phyloP scores from a whole-genome alignment of 1,139 yeast genomes.

The Kodamaea sp. region DNA sequence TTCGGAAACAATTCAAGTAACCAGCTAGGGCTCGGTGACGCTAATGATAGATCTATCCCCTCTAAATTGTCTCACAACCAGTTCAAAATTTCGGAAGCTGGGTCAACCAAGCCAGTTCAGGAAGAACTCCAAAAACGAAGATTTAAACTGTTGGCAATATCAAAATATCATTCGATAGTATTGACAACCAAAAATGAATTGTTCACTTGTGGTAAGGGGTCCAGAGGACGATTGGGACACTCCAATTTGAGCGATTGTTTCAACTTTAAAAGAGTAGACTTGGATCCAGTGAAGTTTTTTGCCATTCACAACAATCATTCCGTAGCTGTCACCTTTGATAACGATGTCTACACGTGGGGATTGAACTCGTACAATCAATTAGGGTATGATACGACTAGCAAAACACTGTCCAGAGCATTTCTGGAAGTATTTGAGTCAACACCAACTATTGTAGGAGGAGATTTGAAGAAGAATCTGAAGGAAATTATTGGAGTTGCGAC shows the following conservation, averaged over 20 bases:
- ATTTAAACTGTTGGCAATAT: slow-evolving; percentile 47
- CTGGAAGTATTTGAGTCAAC: slow-evolving; percentile 39
- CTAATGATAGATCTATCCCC: slow-evolving; percentile 53
- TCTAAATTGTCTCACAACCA: slow-evolving; percentile 25
- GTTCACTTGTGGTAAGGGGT: slow-evolving; percentile 65
- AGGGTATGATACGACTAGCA: slow-evolving; percentile 50
- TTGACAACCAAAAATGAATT: slow-evolving; percentile 57
- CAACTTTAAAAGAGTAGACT: slow-evolving; percentile 37
- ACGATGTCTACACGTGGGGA: slow-evolving; percentile 77
- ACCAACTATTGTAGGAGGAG: slow-evolving; percentile 56
- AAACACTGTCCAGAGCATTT: slow-evolving; percentile 11
- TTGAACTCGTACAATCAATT: slow-evolving; percentile 65
- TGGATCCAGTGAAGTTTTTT: slow-evolving; percentile 29
- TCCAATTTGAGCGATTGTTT: slow-evolving; percentile 38
- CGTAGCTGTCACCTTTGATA: slow-evolving; percentile 49
- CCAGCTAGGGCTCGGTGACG: slow-evolving; percentile 69
- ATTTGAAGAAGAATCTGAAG: slow-evolving; percentile 35
- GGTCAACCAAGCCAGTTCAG: background rate
- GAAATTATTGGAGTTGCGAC: slow-evolving; percentile 58
- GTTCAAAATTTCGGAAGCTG: slow-evolving; percentile 15
- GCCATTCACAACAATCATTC: slow-evolving; percentile 71
- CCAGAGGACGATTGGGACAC: slow-evolving; percentile 73
- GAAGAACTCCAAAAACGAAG: slow-evolving; percentile 37
- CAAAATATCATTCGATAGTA: slow-evolving; percentile 68
- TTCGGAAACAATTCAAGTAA: slow-evolving; percentile 69